phyloP scores from a whole-genome alignment of 2,329 filamentous ascomycete genomes.

The Aspergillus ochraceoroseus region DNA sequence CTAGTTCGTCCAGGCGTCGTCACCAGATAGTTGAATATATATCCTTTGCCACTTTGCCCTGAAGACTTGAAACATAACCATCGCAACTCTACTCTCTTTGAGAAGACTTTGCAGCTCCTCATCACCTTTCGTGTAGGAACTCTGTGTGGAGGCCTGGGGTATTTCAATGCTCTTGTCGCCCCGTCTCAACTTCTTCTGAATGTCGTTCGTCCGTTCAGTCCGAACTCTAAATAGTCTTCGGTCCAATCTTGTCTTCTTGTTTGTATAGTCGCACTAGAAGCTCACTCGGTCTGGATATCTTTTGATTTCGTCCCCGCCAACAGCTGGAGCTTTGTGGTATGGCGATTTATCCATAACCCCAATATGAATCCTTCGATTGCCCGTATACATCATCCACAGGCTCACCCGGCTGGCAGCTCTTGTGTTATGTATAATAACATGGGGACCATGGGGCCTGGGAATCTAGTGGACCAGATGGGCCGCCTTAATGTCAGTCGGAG shows the following conservation, averaged over 20 bases:
- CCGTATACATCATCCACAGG: conserved; percentile 17
- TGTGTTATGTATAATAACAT: conserved; percentile 14
- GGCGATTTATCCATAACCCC: conserved; percentile 20
- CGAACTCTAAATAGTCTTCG: not conserved
- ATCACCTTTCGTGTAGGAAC: not conserved
- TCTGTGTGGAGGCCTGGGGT: conserved; percentile 7
- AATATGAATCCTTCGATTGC: conserved; percentile 20
- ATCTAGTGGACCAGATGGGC: conserved; percentile 19
- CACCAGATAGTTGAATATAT: not conserved
- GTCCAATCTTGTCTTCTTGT: not conserved
- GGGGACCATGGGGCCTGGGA: conserved; percentile 9
- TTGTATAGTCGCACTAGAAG: not conserved
- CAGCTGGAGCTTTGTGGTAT: conserved; percentile 7
- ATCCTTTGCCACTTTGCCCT: conserved; percentile 9
- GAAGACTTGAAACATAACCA: not conserved
- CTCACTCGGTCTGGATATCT: not conserved
- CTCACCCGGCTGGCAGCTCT: conserved; percentile 14
- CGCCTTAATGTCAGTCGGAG: conserved; percentile 18
- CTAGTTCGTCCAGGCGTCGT: not conserved
- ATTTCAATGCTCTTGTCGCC: conserved; percentile 7
- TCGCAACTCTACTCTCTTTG: not conserved
- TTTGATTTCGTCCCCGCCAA: not conserved
- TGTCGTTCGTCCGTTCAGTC: not conserved
- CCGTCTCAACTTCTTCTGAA: conserved; percentile 1
- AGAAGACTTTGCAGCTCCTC: conserved; percentile 10